Conservation (phyloP, 2,329 filamentous ascomycete genomes). For the Drechslerella stenobrocha region DNA sequence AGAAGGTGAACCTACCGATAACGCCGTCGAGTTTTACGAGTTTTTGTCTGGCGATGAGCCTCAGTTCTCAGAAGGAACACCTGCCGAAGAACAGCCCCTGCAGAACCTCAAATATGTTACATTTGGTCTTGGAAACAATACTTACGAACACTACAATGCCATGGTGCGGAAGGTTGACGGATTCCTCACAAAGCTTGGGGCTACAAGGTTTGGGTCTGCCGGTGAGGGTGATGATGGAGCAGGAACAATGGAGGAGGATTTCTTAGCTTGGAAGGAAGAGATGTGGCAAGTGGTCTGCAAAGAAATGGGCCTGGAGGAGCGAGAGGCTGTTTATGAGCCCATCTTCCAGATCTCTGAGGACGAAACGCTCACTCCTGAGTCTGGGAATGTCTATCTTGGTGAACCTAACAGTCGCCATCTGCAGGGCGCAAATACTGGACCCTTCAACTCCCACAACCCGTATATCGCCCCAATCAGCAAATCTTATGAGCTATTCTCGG, state of each 20-base stretch:
- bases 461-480: constrained; percentile 92
- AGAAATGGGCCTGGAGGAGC: constrained; percentile 87
- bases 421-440: constrained; percentile 78
- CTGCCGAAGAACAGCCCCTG: constrained; percentile 70
- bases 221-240: constrained; percentile 97
- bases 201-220: constrained; percentile 77
- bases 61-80: constrained; percentile 72
- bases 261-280: constrained; percentile 97
- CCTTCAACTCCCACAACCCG: constrained; percentile 94
- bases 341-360: constrained; percentile 81
- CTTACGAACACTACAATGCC: constrained; percentile 98
- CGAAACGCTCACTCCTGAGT: constrained; percentile 72
- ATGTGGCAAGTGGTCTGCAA: constrained; percentile 90
- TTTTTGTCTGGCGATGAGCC: constrained; percentile 83
- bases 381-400: constrained; percentile 83
- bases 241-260: constrained; percentile 99
- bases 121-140: constrained; percentile 98
- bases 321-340: constrained; percentile 93
- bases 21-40: constrained; percentile 98
- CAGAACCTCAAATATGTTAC: constrained; percentile 86
- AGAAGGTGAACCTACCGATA: constrained; percentile 97
- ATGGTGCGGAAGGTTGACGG: constrained; percentile 93
- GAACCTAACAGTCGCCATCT: constrained; percentile 97
- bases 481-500: constrained; percentile 86
- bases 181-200: constrained; percentile 78